Evolutionary conservation across 345 rosid species (phyloP).

Genomic region (Brassica nigra): DNA sequence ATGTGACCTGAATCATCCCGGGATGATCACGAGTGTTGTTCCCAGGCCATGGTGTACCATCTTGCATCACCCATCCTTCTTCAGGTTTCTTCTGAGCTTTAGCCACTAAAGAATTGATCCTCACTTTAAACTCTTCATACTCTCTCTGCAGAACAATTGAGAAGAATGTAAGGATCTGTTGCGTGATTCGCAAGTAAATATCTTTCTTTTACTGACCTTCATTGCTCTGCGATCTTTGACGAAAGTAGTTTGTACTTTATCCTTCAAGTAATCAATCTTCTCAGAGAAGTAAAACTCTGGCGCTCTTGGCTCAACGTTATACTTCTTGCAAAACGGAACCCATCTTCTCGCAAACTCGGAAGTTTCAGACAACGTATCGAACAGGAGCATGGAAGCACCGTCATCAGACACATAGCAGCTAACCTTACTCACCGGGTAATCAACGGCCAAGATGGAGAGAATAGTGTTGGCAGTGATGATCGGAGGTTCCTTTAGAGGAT

Average conservation of each 20-base stretch:
- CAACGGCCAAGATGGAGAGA: slow-evolving; percentile 75
- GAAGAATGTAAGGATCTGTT: background rate
- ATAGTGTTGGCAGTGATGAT: slow-evolving; percentile 94
- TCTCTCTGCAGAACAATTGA: slow-evolving; percentile 62
- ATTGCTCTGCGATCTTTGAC: slow-evolving; percentile 98
- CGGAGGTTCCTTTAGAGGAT: slow-evolving; percentile 98
- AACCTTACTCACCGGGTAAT: slow-evolving; percentile 85
- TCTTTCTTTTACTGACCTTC: slow-evolving; percentile 58
- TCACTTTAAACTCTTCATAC: slow-evolving; percentile 96
- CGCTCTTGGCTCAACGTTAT: slow-evolving; percentile 83
- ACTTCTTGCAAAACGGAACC: slow-evolving; percentile 94
- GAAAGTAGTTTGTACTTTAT: slow-evolving; percentile 87
- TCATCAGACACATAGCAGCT: slow-evolving; percentile 97
- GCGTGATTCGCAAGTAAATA: background rate
- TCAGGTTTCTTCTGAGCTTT: slow-evolving; percentile 97
- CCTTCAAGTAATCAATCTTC: slow-evolving; percentile 95
- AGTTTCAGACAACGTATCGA: slow-evolving; percentile 83
- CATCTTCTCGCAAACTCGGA: slow-evolving; percentile 96
- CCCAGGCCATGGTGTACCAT: slow-evolving; percentile 99
- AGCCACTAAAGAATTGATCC: slow-evolving; percentile 83
- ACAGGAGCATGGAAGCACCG: slow-evolving; percentile 94
- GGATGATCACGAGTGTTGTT: slow-evolving; percentile 99
- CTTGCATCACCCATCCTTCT: slow-evolving; percentile 99
- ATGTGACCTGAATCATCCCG: slow-evolving; percentile 90
- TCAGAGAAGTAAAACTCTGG: slow-evolving; percentile 92